These are phyloP conservation scores for Elongisporangium anandrum DNA, from an alignment of 352 stramenopile species.

Conservation along the genomic window DNA sequence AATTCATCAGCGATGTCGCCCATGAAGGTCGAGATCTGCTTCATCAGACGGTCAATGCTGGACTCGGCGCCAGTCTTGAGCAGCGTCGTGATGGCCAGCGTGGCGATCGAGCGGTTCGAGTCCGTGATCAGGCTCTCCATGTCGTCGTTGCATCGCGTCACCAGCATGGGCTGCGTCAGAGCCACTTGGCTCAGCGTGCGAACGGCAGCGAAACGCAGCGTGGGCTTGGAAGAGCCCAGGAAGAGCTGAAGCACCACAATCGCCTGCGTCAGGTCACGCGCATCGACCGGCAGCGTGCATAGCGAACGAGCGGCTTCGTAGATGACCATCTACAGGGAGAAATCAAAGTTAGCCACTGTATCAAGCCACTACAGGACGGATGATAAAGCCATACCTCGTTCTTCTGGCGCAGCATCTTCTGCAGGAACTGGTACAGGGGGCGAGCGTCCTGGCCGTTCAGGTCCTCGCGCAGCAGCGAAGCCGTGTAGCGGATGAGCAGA, in stretches of 20 bases:
- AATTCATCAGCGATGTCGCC: slow-evolving; percentile 99
- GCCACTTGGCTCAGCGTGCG: slow-evolving; percentile 93
- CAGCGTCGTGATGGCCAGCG: slow-evolving; percentile 98
- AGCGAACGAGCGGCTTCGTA: slow-evolving; percentile 98
- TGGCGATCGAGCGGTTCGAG: slow-evolving; percentile 97
- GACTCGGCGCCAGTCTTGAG: slow-evolving; percentile 98
- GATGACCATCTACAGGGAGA: slow-evolving; percentile 93
- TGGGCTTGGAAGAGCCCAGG: slow-evolving; percentile 93
- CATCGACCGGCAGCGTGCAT: slow-evolving; percentile 94
- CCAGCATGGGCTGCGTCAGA: slow-evolving; percentile 90
- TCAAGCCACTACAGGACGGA: neutral
- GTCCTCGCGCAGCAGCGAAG: slow-evolving; percentile 87
- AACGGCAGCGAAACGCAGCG: slow-evolving; percentile 96
- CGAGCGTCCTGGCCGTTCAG: slow-evolving; percentile 74
- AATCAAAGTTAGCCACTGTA: neutral
- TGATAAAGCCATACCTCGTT: slow-evolving; percentile 19
- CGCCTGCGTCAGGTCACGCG: slow-evolving; percentile 94
- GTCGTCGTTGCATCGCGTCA: slow-evolving; percentile 98
- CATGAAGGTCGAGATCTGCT: slow-evolving; percentile 98
- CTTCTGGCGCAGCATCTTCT: slow-evolving; percentile 96
- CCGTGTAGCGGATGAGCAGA: slow-evolving; percentile 97
- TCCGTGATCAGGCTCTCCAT: slow-evolving; percentile 97
- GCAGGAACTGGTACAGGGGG: slow-evolving; percentile 89
- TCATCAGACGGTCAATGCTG: slow-evolving; percentile 95
- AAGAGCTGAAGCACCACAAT: slow-evolving; percentile 97